Percentiles rank a stretch among this genome's conserved stretches.
Conservation (phyloP, 2,329 filamentous ascomycete species). For the Shiraia sp. region DNA sequence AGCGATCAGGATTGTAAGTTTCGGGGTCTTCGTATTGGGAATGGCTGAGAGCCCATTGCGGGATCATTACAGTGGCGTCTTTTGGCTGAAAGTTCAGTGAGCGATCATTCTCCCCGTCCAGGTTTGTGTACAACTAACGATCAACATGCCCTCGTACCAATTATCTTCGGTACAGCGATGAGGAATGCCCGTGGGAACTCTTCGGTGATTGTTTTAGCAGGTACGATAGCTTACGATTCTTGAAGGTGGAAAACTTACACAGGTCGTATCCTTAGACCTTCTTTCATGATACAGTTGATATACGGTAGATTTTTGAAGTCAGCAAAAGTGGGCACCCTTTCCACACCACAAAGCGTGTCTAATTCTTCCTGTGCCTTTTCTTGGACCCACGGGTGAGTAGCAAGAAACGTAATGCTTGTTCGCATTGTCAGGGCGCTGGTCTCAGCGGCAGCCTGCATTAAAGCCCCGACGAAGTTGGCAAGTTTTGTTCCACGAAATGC, state of each 20-base stretch:
- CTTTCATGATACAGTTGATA: constrained; percentile 37
- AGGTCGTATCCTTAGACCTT: constrained; percentile 27
- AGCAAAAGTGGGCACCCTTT: constrained; percentile 21
- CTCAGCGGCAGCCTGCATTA: constrained; percentile 28
- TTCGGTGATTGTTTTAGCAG: no score
- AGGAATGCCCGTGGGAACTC: constrained; percentile 26
- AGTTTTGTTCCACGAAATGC: constrained; percentile 18
- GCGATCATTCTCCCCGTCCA: constrained; percentile 1
- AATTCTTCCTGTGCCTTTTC: constrained; percentile 23
- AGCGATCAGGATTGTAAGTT: constrained; percentile 44
- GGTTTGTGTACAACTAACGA: constrained; percentile 14
- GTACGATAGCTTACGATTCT: no score
- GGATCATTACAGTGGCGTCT: constrained; percentile 34
- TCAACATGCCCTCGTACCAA: constrained; percentile 36
- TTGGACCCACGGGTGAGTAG: constrained; percentile 25
- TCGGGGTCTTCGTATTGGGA: constrained; percentile 26
- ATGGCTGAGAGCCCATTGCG: constrained; percentile 26
- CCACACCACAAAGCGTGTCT: constrained; percentile 18
- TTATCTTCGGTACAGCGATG: constrained; percentile 28
- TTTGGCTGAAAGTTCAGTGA: constrained; percentile 21
- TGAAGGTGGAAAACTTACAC: no score
- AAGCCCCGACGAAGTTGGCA: constrained; percentile 22
- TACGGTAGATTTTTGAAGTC: constrained; percentile 35
- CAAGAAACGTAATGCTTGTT: constrained; percentile 28
- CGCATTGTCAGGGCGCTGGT: constrained; percentile 19